Conservation (phyloP, 768 basidiomycete genomes). For the Fomitopsis pulvina region DNA sequence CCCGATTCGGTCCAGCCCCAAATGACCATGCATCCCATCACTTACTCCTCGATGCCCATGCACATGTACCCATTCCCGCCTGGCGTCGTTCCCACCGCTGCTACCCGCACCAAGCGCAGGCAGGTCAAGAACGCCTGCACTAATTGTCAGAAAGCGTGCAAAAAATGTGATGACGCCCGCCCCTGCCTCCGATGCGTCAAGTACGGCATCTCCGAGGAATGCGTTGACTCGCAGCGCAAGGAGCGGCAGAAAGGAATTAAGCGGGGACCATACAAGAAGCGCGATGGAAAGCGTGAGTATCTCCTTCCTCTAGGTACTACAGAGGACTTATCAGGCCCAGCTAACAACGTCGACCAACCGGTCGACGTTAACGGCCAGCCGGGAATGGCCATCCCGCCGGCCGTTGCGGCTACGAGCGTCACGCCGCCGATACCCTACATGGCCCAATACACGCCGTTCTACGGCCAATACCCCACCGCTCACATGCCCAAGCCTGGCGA, state of each 20-base stretch:
- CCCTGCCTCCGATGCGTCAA: constrained; percentile 92
- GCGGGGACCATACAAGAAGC: constrained; percentile 91
- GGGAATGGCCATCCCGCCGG: constrained; percentile 35
- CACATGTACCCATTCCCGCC: constrained; percentile 67
- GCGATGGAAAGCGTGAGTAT: constrained; percentile 79
- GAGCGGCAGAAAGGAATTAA: constrained; percentile 87
- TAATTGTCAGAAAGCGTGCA: constrained; percentile 87
- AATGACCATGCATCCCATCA: constrained; percentile 45
- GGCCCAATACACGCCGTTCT: constrained; percentile 43
- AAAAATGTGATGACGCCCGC: constrained; percentile 87
- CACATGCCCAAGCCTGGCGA: constrained; percentile 46
- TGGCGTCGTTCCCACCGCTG: constrained; percentile 35
- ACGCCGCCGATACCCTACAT: constrained; percentile 50
- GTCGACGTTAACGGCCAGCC: constrained; percentile 1
- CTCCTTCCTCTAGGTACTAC: neutral
- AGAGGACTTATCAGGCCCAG: constrained; percentile 34
- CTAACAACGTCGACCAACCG: constrained; percentile 32
- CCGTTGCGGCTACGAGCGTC: constrained; percentile 31
- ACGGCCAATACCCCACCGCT: constrained; percentile 42
- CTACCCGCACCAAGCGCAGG: constrained; percentile 67
- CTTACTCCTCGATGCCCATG: constrained; percentile 50
- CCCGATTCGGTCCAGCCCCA: constrained; percentile 34
- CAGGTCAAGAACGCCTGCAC: constrained; percentile 93
- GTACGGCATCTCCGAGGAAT: constrained; percentile 82
- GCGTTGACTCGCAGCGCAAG: constrained; percentile 87